Evolutionary conservation across 2,329 filamentous ascomycete genomes (phyloP).

Genomic region (Neofusicoccum laricinum): DNA sequence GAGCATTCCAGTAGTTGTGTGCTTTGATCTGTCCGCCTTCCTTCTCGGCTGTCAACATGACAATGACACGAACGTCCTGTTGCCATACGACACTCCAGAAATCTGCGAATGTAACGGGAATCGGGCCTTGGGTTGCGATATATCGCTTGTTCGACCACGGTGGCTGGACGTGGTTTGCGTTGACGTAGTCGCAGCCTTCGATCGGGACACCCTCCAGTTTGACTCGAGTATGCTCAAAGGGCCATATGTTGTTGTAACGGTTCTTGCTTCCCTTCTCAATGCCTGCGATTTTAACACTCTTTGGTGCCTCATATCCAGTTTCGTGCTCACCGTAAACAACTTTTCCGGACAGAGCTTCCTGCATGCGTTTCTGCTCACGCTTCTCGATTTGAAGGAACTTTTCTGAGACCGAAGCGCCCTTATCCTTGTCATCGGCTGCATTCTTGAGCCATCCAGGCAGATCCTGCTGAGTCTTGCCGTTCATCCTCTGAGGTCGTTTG

Average conservation of each 20-base stretch:
- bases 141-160: slow-evolving; percentile 84
- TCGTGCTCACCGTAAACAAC: slow-evolving; percentile 52
- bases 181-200: slow-evolving; percentile 87
- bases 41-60: slow-evolving; percentile 92
- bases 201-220: slow-evolving; percentile 66
- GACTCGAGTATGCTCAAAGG: slow-evolving; percentile 90
- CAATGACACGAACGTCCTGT: slow-evolving; percentile 88
- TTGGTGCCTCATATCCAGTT: slow-evolving; percentile 35
- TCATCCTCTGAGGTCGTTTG: slow-evolving; percentile 56
- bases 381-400: slow-evolving; percentile 83
- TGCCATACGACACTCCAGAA: slow-evolving; percentile 99
- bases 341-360: slow-evolving; percentile 65
- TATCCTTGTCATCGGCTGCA: slow-evolving; percentile 64
- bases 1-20: slow-evolving; percentile 85
- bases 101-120: slow-evolving; percentile 90
- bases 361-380: slow-evolving; percentile 88
- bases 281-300: slow-evolving; percentile 73
- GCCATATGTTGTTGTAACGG: slow-evolving; percentile 95
- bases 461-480: slow-evolving; percentile 44
- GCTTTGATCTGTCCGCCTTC: slow-evolving; percentile 94
- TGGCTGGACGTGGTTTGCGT: slow-evolving; percentile 82
- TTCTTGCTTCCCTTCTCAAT: slow-evolving; percentile 96
- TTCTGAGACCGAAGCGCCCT: slow-evolving; percentile 76
- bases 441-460: slow-evolving; percentile 76
- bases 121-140: slow-evolving; percentile 90